Evolutionary conservation across 768 basidiomycete genomes (phyloP), one percentile per base, ranked within the genome.

Genomic region (Lentinula boryana): DNA sequence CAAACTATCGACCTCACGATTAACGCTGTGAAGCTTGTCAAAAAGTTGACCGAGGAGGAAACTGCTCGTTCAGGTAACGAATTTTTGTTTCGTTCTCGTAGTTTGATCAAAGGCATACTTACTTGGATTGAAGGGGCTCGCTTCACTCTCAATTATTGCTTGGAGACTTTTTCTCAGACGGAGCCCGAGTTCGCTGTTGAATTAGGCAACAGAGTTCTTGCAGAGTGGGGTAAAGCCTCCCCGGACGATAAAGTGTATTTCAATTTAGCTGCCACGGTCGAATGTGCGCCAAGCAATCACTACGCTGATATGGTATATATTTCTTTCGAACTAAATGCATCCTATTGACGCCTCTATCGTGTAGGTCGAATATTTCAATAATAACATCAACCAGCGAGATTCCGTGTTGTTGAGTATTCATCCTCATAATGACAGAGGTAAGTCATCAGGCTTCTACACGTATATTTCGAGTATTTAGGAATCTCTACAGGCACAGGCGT

Each of bases 121-220:
- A n/a, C 21, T 27, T 46, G 46, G 62, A 13, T 16, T 43, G 44
- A 53, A 69, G 69, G 69, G 32, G 91, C 88, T 0, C 71, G 76
- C 48, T 93, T 92, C 77, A 81, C 85, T 61, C 89, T 86, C 68
- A 89, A 93, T 72, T 93, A 93, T 74, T 92, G 89, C 66, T 88
- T 91, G 38, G 91, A 93, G 74, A 88, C 87, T 1, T 93, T 93
- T 75, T 84, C 88, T 3, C 91, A 93, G 71, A 92, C 91, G 44
- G 91, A 93, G 71, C 80, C 88, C 33, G 88, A 87, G 40, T 93
- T 91, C 68, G 86, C 88, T 6, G 78, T 93, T 27, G 84, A 88
- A 64, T 79, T 93, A 16, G 91, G 88, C 64, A 54, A 54, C n/a
- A 54, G 53, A 54, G 91, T 93, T 31, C 84, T 87, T 70, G 75